Base-by-base conservation (phyloP, 2,329 filamentous ascomycete species). In the Coniochaeta sp. region DNA sequence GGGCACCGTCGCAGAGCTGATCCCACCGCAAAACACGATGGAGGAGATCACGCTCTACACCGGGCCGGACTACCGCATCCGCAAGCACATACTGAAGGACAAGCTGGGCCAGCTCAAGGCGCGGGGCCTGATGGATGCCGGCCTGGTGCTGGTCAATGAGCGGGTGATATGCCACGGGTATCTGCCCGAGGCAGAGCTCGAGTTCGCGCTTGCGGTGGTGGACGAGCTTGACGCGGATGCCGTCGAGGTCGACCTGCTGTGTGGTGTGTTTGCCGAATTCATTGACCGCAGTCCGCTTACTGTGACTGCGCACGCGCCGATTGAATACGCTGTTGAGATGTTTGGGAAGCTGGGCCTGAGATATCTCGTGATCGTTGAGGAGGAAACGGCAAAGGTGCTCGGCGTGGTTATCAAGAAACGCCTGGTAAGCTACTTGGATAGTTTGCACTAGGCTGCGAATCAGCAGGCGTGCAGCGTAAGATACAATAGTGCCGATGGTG, bases 271-370 rank as follows among this genome's bases (percentile, higher is more conserved):
- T 14, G 71, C 73, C 0, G 73, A 71, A 1, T 81, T 84, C 63
- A 75, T 86, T 1, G 82, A 85, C 66, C 72, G 77, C 1, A 84
- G 80, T 17, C 82, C 81, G 1, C 62, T 85, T 60, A 78, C 71
- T 1, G 68, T 85, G 6, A 79, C 74, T 59, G 75, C 74, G 1
- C 75, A 76, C 52, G 81, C 82, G 50, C 82, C 82, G 10, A 74
- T 86, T 65, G 83, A 86, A 67, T 83, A 82, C 68, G 81, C 77
- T 0, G 79, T 84, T 1, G 83, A 85, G 69, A 80, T 86, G 77
- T 85, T 86, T 72, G 78, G 77, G 3, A 84, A 83, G 66, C 65
- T 86, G 47, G 83, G 82, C 0, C 63, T 85, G 63, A 70, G 81
- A 61, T 76, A 84, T 70, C 62, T 85, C 50, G 78, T 81, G 65